Evolutionary conservation across 257 asterid species (phyloP).

Genomic region (Lycium barbarum): DNA sequence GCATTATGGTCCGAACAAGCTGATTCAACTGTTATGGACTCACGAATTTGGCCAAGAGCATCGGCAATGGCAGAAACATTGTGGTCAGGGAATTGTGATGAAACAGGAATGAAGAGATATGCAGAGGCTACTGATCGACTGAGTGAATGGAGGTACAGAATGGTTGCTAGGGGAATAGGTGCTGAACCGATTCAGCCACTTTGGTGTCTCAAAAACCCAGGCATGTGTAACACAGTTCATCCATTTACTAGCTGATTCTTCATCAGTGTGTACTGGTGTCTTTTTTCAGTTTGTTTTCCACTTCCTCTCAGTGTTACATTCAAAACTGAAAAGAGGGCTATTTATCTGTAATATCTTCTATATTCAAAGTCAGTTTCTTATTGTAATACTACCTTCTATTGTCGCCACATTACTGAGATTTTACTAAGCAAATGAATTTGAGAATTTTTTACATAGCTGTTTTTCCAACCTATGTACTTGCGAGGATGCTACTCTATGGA

Average conservation of each 20-base stretch:
- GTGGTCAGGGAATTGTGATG: constrained; percentile 92
- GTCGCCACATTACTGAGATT: neutral
- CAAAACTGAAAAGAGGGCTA: neutral
- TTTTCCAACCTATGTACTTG: neutral
- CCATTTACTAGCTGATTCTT: constrained; percentile 32
- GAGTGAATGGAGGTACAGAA: constrained; percentile 88
- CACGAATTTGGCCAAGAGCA: constrained; percentile 86
- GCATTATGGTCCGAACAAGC: constrained; percentile 98
- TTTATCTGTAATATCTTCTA: constrained; percentile 10
- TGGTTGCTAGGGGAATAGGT: constrained; percentile 75
- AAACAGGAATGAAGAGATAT: constrained; percentile 68
- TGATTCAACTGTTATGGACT: constrained; percentile 79
- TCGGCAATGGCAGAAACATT: constrained; percentile 82
- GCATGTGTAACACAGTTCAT: constrained; percentile 82
- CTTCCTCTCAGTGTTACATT: constrained; percentile 11
- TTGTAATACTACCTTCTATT: neutral
- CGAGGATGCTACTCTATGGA: neutral
- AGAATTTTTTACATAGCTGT: neutral
- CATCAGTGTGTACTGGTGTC: neutral
- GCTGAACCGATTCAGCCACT: constrained; percentile 97
- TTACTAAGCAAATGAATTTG: constrained; percentile 2
- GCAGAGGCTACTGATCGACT: constrained; percentile 85
- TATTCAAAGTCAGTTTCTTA: neutral
- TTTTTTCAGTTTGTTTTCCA: neutral
- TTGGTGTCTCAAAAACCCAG: constrained; percentile 89